Base-by-base conservation (phyloP, 2,329 filamentous ascomycete species). In the Orbilia javanica region DNA sequence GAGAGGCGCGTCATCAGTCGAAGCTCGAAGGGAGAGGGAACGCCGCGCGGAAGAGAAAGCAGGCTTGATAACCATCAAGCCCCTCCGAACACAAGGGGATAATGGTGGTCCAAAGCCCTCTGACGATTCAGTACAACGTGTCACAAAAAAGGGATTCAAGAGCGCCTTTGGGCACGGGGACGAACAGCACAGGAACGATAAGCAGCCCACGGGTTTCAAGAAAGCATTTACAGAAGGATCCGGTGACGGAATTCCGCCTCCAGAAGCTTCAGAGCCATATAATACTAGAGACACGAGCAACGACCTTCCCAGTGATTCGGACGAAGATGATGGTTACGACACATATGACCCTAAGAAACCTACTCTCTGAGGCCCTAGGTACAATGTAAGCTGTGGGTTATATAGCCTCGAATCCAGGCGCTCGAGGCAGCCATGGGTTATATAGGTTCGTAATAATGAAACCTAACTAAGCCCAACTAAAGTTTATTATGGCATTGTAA, bases 31-130 rank as follows among this genome's bases (percentile, higher is more conserved):
- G 87, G 22, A 89, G 90, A 80, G 90, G 10, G 77, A 91, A 1
- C 87, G 90, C n/a, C 90, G 89, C 81, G 89, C 90, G 36, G 90
- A 93, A 83, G 90, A 90, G 65, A 91, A 91, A 83, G 90, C 90
- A 1, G 90, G 89, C 1, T 85, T 93, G 15, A 88, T 93, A 79
- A 89, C 88, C 79, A 91, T 93, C 83, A 91, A 91, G 62, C 81
- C 81, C 8, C 69, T 83, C 8, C 81, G 81, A 84, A 83, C 91
- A 2, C 86, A 86, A 79, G 83, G 83, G 1, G 84, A 84, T 18
- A 78, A 68, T 4, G 66, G 76, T 8, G 80, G 72, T 25, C 72
- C 1, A 81, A 83, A 44, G 67, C 82, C 81, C 50, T 77, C 80
- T 15, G 78, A 81, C n/a, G 85, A 85, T 0, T 88, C 89, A 0